Evolutionary conservation across 2,329 filamentous ascomycete genomes (phyloP).

Genomic region (Trichoderma aggressivum): DNA sequence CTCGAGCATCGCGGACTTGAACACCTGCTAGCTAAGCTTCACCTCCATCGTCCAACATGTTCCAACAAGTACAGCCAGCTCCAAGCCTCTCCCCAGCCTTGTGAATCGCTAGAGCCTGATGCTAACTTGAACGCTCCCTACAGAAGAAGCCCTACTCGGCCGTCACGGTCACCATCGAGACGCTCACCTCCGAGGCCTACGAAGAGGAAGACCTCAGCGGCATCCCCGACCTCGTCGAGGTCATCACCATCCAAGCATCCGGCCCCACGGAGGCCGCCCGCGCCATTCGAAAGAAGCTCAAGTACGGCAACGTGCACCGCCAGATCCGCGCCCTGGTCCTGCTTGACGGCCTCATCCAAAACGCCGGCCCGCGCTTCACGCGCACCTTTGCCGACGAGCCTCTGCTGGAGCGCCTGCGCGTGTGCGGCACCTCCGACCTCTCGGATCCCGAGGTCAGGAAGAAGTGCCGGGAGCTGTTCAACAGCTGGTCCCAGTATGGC

Average conservation of each 20-base stretch:
- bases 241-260: slow-evolving; percentile 81
- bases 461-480: slow-evolving; percentile 84
- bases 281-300: slow-evolving; percentile 95
- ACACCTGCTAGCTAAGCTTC: background rate
- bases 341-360: slow-evolving; percentile 90
- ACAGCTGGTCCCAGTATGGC: slow-evolving; percentile 85
- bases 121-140: background rate
- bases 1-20: background rate
- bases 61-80: slow-evolving; percentile 25
- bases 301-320: slow-evolving; percentile 92
- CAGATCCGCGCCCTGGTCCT: slow-evolving; percentile 86
- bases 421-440: slow-evolving; percentile 79
- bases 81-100: background rate
- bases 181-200: slow-evolving; percentile 82
- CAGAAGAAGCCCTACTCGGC: slow-evolving; percentile 80
- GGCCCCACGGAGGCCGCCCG: slow-evolving; percentile 87
- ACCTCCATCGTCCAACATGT: slow-evolving; percentile 25
- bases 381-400: slow-evolving; percentile 86
- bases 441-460: slow-evolving; percentile 82
- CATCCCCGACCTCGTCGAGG: slow-evolving; percentile 90
- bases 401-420: slow-evolving; percentile 82
- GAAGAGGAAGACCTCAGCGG: slow-evolving; percentile 89
- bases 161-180: slow-evolving; percentile 88
- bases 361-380: slow-evolving; percentile 84
- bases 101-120: background rate